Conservation (phyloP, 2,329 filamentous ascomycete species). For the Monosporascus sp. region DNA sequence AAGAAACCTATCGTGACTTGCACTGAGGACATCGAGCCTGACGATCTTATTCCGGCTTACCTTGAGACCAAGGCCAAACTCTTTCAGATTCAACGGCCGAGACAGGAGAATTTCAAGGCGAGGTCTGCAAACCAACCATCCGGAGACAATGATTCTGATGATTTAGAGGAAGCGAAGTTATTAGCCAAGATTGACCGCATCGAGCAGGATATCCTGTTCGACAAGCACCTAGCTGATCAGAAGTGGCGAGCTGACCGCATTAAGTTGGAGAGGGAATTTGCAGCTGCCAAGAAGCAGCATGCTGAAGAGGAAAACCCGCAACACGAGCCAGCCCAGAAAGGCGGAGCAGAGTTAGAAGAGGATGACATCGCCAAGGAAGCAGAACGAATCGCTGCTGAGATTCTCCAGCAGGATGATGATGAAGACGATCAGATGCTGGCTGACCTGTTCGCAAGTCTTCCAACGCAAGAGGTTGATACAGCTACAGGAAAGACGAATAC, state of each 20-base stretch:
- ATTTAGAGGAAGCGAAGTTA: slow-evolving; percentile 56
- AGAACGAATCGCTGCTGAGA: slow-evolving; percentile 51
- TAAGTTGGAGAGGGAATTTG: slow-evolving; percentile 56
- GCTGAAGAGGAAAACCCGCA: slow-evolving; percentile 29
- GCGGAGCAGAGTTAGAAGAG: slow-evolving; percentile 29
- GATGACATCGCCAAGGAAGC: slow-evolving; percentile 51
- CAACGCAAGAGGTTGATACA: slow-evolving; percentile 55
- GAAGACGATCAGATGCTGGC: slow-evolving; percentile 46
- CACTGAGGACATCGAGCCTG: slow-evolving; percentile 69
- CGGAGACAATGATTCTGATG: slow-evolving; percentile 24
- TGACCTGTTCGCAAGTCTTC: slow-evolving; percentile 56
- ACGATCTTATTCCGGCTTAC: slow-evolving; percentile 70
- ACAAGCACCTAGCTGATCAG: slow-evolving; percentile 58
- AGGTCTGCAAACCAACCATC: slow-evolving; percentile 22
- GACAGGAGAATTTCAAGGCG: slow-evolving; percentile 38
- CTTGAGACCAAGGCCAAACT: slow-evolving; percentile 66
- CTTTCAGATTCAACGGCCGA: slow-evolving; percentile 55
- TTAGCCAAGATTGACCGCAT: slow-evolving; percentile 71
- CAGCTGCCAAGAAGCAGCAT: slow-evolving; percentile 40
- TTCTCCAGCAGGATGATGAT: slow-evolving; percentile 51
- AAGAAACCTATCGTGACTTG: slow-evolving; percentile 46
- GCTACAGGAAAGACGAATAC: slow-evolving; percentile 53
- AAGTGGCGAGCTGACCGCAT: slow-evolving; percentile 59
- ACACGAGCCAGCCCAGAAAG: slow-evolving; percentile 21
- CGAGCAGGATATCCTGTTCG: slow-evolving; percentile 72